Conservation (phyloP, 23 red algal species). For the Gracilaria vermiculophylla region DNA sequence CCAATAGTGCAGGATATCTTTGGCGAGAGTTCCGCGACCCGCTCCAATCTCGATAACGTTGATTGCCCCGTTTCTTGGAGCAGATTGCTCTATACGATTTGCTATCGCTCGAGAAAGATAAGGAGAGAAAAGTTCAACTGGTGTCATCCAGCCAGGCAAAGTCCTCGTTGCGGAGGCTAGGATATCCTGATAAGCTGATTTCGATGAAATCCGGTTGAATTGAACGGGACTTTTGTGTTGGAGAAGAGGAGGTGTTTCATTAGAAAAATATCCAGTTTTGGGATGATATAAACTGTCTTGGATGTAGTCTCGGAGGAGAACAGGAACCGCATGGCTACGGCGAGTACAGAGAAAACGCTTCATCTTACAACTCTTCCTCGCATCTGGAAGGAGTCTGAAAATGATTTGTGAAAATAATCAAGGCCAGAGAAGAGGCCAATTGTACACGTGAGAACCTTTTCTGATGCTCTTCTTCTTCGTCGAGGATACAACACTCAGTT, state of each 20-base stretch:
- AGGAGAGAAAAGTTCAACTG: constrained; percentile 86
- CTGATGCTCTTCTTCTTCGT: too few species aligned
- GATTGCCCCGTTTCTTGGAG: constrained; percentile 13
- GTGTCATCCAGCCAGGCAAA: constrained; percentile 84
- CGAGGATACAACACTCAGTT: too few species aligned
- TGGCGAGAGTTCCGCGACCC: constrained; percentile 79
- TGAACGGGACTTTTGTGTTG: neutral
- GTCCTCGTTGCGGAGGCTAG: constrained; percentile 26
- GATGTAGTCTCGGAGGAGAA: constrained; percentile 62
- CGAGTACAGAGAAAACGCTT: neutral
- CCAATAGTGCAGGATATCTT: constrained; percentile 40
- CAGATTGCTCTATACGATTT: constrained; percentile 30
- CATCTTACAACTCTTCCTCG: neutral
- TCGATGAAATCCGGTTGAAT: constrained; percentile 4
- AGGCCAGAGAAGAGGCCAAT: too few species aligned
- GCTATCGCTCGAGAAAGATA: constrained; percentile 77
- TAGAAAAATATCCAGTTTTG: constrained; percentile 48
- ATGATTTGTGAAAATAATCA: too few species aligned
- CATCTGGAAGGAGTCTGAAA: too few species aligned
- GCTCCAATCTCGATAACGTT: constrained; percentile 89
- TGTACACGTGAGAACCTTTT: too few species aligned
- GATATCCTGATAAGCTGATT: constrained; percentile 41
- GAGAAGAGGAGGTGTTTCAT: constrained; percentile 27
- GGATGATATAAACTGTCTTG: constrained; percentile 40
- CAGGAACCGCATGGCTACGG: too few species aligned